phyloP scores from a whole-genome alignment of 192 early-diverging fungal species.

The Phycomyces nitens region DNA sequence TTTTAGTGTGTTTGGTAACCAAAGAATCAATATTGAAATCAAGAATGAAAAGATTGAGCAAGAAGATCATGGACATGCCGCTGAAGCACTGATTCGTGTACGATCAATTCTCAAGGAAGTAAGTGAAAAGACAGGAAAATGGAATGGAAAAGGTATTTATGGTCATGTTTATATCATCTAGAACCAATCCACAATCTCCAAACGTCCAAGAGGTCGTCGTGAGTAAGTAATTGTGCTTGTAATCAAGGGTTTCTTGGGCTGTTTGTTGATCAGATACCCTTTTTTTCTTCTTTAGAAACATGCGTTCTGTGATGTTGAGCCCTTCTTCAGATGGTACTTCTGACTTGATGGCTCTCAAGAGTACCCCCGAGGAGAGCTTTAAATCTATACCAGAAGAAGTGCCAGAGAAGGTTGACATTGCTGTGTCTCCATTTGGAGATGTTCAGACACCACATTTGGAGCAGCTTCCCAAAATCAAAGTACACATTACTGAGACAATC shows the following conservation, averaged over 20 bases:
- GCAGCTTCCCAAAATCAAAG: slow-evolving; percentile 12
- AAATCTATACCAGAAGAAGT: not conserved
- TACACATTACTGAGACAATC: slow-evolving; percentile 41
- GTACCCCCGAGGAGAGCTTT: not conserved
- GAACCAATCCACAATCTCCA: slow-evolving; percentile 18
- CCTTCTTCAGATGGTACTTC: not conserved
- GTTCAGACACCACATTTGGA: not conserved
- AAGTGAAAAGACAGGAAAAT: not conserved
- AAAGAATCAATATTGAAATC: slow-evolving; percentile 42
- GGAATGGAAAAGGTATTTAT: too few relatives aligned
- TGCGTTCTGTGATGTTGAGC: not conserved
- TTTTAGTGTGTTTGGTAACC: slow-evolving; percentile 16
- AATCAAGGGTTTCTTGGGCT: too few relatives aligned
- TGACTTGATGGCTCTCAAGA: not conserved
- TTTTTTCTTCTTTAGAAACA: not conserved
- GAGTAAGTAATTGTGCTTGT: slow-evolving; percentile 34
- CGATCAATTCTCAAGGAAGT: slow-evolving; percentile 33
- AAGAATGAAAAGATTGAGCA: slow-evolving; percentile 29
- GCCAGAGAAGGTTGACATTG: not conserved
- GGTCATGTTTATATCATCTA: not conserved
- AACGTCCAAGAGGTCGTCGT: slow-evolving; percentile 33
- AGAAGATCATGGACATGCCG: slow-evolving; percentile 22
- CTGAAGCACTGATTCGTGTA: slow-evolving; percentile 34
- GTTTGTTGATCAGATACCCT: too few relatives aligned
- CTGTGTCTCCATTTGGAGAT: not conserved